These are phyloP conservation scores for Sutorius australiensis DNA, from an alignment of 768 basidiomycete species.

Conservation along the genomic window DNA sequence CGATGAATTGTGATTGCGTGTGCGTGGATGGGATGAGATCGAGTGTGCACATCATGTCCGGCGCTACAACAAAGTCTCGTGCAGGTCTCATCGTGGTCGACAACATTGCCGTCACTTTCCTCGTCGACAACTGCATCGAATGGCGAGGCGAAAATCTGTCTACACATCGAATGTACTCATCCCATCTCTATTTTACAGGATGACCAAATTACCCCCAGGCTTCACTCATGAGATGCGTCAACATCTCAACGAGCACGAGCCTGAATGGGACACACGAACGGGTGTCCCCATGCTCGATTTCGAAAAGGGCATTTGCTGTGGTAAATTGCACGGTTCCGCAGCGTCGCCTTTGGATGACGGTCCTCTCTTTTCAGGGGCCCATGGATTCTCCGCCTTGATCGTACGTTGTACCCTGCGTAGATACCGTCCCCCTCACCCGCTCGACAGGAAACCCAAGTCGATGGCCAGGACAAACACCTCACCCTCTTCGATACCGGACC, in stretches of 20 bases:
- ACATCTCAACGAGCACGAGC: slow-evolving; percentile 52
- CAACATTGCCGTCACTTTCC: slow-evolving; percentile 50
- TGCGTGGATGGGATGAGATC: not conserved
- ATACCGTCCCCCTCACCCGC: not conserved
- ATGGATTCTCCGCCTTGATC: slow-evolving; percentile 80
- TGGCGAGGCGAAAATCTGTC: slow-evolving; percentile 44
- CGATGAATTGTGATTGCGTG: not conserved
- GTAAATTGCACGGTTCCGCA: slow-evolving; percentile 29
- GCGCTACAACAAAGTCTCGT: slow-evolving; percentile 6
- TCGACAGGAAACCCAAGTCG: slow-evolving; percentile 53
- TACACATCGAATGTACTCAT: not conserved
- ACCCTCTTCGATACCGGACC: slow-evolving; percentile 85
- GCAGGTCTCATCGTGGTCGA: slow-evolving; percentile 33
- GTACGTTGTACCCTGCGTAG: slow-evolving; percentile 41
- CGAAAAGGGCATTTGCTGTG: slow-evolving; percentile 62
- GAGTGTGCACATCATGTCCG: slow-evolving; percentile 6
- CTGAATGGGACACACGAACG: slow-evolving; percentile 39
- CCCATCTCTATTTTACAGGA: slow-evolving; percentile 40
- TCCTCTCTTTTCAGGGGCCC: slow-evolving; percentile 51
- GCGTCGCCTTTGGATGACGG: not conserved
- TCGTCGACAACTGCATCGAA: slow-evolving; percentile 79
- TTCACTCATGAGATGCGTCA: slow-evolving; percentile 69
- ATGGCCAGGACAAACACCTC: slow-evolving; percentile 42
- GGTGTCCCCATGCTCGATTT: slow-evolving; percentile 68
- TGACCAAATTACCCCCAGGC: slow-evolving; percentile 74